A percentile compares a stretch with the other conserved stretches of the same genome.
phyloP scores from a whole-genome alignment of 345 rosid genomes.

The Rhodamnia argentea region DNA sequence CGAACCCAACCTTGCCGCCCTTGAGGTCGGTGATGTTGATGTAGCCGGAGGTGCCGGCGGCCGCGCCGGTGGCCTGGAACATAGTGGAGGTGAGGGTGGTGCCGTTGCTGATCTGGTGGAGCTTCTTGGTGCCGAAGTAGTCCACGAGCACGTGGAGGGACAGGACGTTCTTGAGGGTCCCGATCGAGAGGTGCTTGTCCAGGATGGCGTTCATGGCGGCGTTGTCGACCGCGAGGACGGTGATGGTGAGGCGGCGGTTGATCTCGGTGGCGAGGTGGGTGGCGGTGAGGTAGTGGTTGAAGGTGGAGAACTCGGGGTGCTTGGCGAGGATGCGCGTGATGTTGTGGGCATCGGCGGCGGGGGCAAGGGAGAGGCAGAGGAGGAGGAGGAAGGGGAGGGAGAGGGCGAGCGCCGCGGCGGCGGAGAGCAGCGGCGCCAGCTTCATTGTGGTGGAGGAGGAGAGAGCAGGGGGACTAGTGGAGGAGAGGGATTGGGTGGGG shows the following conservation, averaged over 20 bases:
- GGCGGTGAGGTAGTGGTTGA: conserved; percentile 81
- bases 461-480: not conserved
- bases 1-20: conserved; percentile 87
- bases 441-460: conserved; percentile 11
- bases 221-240: conserved; percentile 81
- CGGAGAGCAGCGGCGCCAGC: not conserved
- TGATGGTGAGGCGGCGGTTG: conserved; percentile 77
- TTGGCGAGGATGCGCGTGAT: conserved; percentile 65
- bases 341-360: conserved; percentile 44
- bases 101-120: conserved; percentile 73
- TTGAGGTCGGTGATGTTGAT: conserved; percentile 68
- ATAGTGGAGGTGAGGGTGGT: conserved; percentile 61
- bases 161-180: conserved; percentile 69
- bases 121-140: conserved; percentile 86
- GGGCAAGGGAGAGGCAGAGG: not conserved
- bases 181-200: conserved; percentile 44
- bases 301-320: conserved; percentile 76
- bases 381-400: not conserved
- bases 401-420: not conserved
- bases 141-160: conserved; percentile 86
- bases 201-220: conserved; percentile 67
- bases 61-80: conserved; percentile 91
- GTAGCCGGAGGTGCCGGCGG: conserved; percentile 74
- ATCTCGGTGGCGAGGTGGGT: conserved; percentile 86
- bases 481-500: not conserved